Conservation (phyloP, 2,329 filamentous ascomycete genomes). For the Colletotrichum chlorophyti region DNA sequence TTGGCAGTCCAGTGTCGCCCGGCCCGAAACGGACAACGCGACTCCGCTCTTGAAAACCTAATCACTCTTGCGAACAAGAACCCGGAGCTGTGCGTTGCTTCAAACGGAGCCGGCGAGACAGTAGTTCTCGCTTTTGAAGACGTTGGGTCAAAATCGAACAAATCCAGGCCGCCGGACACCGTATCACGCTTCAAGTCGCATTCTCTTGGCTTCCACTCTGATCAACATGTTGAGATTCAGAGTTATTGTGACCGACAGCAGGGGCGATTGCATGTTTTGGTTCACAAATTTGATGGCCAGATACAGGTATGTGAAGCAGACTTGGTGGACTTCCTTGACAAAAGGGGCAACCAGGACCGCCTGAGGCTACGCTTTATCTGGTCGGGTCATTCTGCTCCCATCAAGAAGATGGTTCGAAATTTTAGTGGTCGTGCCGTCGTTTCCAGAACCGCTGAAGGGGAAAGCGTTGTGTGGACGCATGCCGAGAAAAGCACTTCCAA, state of each 20-base stretch:
- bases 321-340: constrained; percentile 82
- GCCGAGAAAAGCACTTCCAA: constrained; percentile 56
- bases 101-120: constrained; percentile 86
- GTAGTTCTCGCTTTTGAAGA: constrained; percentile 93
- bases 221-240: constrained; percentile 69
- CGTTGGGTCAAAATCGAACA: constrained; percentile 73
- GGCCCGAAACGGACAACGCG: constrained; percentile 35
- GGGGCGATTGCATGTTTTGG: constrained; percentile 73
- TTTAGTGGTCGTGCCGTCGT: constrained; percentile 81
- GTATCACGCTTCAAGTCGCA: constrained; percentile 76
- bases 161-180: constrained; percentile 78
- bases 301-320: constrained; percentile 83
- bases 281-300: constrained; percentile 85
- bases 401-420: constrained; percentile 88
- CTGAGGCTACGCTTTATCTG: constrained; percentile 71
- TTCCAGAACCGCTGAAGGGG: constrained; percentile 79
- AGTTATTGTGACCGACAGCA: constrained; percentile 72
- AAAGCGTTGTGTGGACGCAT: constrained; percentile 86
- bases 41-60: constrained; percentile 81
- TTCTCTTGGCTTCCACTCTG: constrained; percentile 52
- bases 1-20: constrained; percentile 66
- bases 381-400: constrained; percentile 82
- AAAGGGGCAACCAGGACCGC: constrained; percentile 65
- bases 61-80: constrained; percentile 84
- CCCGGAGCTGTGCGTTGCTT: constrained; percentile 85